Percentiles rank a stretch among this genome's conserved stretches.
Evolutionary conservation across 2,329 filamentous ascomycete species (phyloP).

Genomic region (Ambrosiella cleistominuta): DNA sequence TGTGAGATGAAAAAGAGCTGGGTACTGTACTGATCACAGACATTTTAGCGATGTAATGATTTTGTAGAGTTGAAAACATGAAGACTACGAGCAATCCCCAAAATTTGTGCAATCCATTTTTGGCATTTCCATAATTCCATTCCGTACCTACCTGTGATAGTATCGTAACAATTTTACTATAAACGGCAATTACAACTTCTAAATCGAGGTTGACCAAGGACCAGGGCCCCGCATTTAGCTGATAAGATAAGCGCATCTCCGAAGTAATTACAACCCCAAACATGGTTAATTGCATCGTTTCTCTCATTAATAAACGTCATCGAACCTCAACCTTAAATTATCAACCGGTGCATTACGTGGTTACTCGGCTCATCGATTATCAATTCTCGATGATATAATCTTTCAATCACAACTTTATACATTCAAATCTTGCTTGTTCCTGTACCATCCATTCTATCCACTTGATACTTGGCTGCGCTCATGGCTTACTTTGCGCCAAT

Average conservation of each 20-base stretch:
- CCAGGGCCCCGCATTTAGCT: not conserved
- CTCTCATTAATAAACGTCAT: too few relatives aligned
- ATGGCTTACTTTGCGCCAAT: constrained; percentile 96
- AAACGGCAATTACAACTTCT: not conserved
- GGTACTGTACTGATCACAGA: too few relatives aligned
- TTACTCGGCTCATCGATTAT: too few relatives aligned
- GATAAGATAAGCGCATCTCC: not conserved
- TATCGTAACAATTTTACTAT: not conserved
- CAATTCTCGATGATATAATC: too few relatives aligned
- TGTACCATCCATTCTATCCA: not conserved
- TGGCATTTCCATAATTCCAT: not conserved
- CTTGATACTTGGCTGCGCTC: constrained; percentile 4
- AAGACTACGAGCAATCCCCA: too few relatives aligned
- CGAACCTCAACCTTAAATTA: too few relatives aligned
- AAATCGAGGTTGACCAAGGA: not conserved
- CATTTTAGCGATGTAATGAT: too few relatives aligned
- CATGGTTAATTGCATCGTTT: too few relatives aligned
- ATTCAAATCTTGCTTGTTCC: not conserved
- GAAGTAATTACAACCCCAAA: not conserved
- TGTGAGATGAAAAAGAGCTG: too few relatives aligned
- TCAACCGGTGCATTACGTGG: too few relatives aligned
- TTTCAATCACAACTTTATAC: not conserved
- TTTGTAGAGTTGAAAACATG: too few relatives aligned
- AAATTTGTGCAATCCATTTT: too few relatives aligned
- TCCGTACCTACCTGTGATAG: not conserved